Evolutionary conservation across 495 filamentous ascomycete species (phyloP), one percentile per base, ranked within the genome.

Genomic region (Clohesyomyces aquaticus): DNA sequence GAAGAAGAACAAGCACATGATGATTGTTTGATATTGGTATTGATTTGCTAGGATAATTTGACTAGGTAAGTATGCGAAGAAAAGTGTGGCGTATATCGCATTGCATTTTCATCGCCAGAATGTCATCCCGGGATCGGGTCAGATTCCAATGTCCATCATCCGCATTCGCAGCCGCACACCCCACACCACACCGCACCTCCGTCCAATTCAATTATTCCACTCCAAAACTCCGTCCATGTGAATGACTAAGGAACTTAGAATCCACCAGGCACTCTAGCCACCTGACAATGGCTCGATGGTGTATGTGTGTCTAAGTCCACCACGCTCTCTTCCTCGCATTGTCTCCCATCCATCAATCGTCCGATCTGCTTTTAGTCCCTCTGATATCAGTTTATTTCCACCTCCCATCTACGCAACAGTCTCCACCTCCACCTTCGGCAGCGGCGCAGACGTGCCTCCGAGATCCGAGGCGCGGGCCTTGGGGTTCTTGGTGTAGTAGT

Each of bases 401-500:
- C 25, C 23, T 32, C 55, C 25, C 19, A 14, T 52, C 54, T 59
- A 62, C 0, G 57, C 55, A 3, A 77, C 65, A 22, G 74, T 76
- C 65, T 79, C 75, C 6, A 80, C 69, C 57, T 80, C 76, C 21
- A 79, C 71, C 71, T 78, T 77, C 2, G 77, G 76, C 55, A 79
- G 72, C 49, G 82, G 74, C 3, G 83, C 82, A 29, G 77, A 80
- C 8, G 88, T 91, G 58, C 90, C 91, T 41, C 85, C 85, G 0
- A 96, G 83, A 71, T 91, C 82, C 6, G 91, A 93, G 14, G 78
- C 59, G 62, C 81, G 80, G n/a, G 85, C 85, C 38, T 88, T 83
- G 59, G 91, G 89, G 82, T 91, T 93, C 85, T 98, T 98, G 73
- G 86, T 91, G 81, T 96, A 92, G 82, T 97, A 98, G 77, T 98